Evolutionary conservation across 1,284 basidiomycete genomes (phyloP).

Genomic region (Heterobasidion parviporum): DNA sequence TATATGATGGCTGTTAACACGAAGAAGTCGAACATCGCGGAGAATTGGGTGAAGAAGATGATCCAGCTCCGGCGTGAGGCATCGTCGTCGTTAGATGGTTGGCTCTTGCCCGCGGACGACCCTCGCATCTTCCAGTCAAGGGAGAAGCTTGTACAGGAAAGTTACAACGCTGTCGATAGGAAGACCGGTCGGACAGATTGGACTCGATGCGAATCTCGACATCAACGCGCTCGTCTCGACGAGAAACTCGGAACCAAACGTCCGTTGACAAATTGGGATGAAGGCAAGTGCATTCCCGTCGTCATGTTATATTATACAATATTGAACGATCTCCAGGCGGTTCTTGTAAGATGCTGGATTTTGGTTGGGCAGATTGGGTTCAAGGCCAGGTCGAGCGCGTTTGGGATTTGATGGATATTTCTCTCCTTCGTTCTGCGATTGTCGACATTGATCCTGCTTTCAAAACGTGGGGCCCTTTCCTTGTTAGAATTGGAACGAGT

Average conservation of each 20-base stretch:
- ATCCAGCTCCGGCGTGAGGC: slow-evolving; percentile 73
- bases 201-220: slow-evolving; percentile 87
- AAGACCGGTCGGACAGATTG: slow-evolving; percentile 78
- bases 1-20: slow-evolving; percentile 79
- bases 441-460: slow-evolving; percentile 78
- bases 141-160: slow-evolving; percentile 71
- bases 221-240: slow-evolving; percentile 81
- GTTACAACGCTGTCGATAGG: slow-evolving; percentile 49
- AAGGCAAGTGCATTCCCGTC: slow-evolving; percentile 42
- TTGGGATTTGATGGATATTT: slow-evolving; percentile 92
- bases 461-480: slow-evolving; percentile 58
- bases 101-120: slow-evolving; percentile 86
- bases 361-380: slow-evolving; percentile 93
- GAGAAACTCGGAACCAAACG: slow-evolving; percentile 79
- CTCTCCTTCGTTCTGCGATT: slow-evolving; percentile 72
- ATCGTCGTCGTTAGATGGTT: slow-evolving; percentile 85
- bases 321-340: slow-evolving; percentile 45
- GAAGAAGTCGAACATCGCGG: slow-evolving; percentile 48
- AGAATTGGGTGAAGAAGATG: slow-evolving; percentile 67
- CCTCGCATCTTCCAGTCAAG: slow-evolving; percentile 85
- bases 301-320: too few relatives aligned
- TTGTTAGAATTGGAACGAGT: neutral
- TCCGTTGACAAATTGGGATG: slow-evolving; percentile 90
- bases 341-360: slow-evolving; percentile 81
- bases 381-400: slow-evolving; percentile 88